Conservation (phyloP, 2,329 filamentous ascomycete genomes). For the Alternaria triticimaculans region DNA sequence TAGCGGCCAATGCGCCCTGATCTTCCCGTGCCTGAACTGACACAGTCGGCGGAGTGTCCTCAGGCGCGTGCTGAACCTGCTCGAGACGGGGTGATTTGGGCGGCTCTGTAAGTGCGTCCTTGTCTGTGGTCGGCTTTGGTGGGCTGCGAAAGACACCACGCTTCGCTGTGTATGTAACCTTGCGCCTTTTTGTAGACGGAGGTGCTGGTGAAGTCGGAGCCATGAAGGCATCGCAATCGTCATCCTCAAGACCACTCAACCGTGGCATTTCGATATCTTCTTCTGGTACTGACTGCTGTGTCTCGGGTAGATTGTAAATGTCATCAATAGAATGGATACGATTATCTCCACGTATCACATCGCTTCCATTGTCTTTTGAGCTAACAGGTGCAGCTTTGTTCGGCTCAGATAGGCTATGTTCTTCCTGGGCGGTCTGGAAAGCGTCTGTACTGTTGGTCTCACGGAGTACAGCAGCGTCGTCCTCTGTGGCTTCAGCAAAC, state of each 20-base stretch:
- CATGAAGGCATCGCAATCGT: slow-evolving; percentile 43
- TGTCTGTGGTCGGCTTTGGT: slow-evolving; percentile 14
- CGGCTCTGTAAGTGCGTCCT: slow-evolving; percentile 20
- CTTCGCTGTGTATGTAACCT: slow-evolving; percentile 32
- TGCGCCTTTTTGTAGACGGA: slow-evolving; percentile 42
- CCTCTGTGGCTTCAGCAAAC: not conserved
- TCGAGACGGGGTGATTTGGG: slow-evolving; percentile 19
- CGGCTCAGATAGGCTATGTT: slow-evolving; percentile 37
- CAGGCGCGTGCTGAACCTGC: slow-evolving; percentile 27
- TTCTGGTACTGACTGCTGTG: slow-evolving; percentile 38
- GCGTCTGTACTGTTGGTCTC: slow-evolving; percentile 29
- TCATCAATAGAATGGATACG: slow-evolving; percentile 43
- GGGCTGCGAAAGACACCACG: slow-evolving; percentile 28
- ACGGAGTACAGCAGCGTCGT: not conserved
- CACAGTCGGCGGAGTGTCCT: slow-evolving; percentile 25
- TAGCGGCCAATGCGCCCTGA: slow-evolving; percentile 43
- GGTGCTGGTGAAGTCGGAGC: slow-evolving; percentile 29
- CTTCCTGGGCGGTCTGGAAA: slow-evolving; percentile 49
- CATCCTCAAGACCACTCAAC: slow-evolving; percentile 39
- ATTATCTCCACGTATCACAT: slow-evolving; percentile 10
- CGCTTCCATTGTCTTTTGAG: slow-evolving; percentile 24
- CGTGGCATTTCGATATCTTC: slow-evolving; percentile 43
- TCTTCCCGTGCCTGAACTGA: slow-evolving; percentile 41
- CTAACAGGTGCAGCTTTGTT: slow-evolving; percentile 18
- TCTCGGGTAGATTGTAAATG: slow-evolving; percentile 45